Conservation (phyloP, 495 filamentous ascomycete species). For the Penicillium samsonianum region DNA sequence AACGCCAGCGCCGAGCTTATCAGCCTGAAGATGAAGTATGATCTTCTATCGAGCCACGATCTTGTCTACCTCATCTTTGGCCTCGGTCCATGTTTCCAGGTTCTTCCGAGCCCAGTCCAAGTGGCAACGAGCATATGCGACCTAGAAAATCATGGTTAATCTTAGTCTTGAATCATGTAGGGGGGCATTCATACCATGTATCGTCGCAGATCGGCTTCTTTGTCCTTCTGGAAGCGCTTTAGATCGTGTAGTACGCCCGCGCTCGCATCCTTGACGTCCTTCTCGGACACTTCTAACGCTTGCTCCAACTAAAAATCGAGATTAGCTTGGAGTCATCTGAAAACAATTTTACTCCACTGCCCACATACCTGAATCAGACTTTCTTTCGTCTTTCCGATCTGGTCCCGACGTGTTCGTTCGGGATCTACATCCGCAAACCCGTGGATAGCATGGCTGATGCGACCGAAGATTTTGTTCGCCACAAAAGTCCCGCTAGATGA, state of each 20-base stretch:
- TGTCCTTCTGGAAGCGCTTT: slow-evolving; percentile 88
- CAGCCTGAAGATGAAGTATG: neutral
- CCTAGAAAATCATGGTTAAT: slow-evolving; percentile 49
- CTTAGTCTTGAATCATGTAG: neutral
- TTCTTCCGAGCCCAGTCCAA: slow-evolving; percentile 99
- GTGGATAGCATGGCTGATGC: slow-evolving; percentile 90
- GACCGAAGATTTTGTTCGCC: slow-evolving; percentile 90
- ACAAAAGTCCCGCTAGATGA: slow-evolving; percentile 76
- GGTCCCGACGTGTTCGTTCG: slow-evolving; percentile 86
- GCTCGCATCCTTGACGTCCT: slow-evolving; percentile 90
- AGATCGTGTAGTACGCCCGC: slow-evolving; percentile 82
- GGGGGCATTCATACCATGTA: slow-evolving; percentile 77
- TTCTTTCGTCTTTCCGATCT: slow-evolving; percentile 93
- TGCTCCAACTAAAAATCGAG: slow-evolving; percentile 70
- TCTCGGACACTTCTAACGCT: slow-evolving; percentile 79
- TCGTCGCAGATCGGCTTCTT: slow-evolving; percentile 87
- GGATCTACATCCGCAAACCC: slow-evolving; percentile 96
- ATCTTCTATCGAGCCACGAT: slow-evolving; percentile 61
- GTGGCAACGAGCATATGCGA: slow-evolving; percentile 90
- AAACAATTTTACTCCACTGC: neutral
- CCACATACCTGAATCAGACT: slow-evolving; percentile 57
- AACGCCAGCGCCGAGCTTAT: slow-evolving; percentile 9
- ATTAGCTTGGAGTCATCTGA: slow-evolving; percentile 11
- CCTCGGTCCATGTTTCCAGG: slow-evolving; percentile 94
- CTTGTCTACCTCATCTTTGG: slow-evolving; percentile 87